Conservation (phyloP, 495 filamentous ascomycete genomes). For the Penicillium longicatenatum region DNA sequence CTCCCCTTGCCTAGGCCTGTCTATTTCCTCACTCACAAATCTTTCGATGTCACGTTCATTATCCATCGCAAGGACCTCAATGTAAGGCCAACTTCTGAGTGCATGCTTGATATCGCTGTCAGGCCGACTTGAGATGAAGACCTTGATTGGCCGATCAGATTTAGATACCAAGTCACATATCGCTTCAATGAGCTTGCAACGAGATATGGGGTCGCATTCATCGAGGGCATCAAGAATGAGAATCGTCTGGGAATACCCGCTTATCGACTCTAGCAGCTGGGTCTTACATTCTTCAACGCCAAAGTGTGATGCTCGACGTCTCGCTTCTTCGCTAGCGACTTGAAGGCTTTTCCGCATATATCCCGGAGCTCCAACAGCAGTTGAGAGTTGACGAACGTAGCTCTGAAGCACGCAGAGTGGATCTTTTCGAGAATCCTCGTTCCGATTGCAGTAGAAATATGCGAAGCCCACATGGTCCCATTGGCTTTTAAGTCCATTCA, state of each 20-base stretch:
- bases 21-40: slow-evolving; percentile 28
- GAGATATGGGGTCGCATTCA: slow-evolving; percentile 28
- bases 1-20: slow-evolving; percentile 17
- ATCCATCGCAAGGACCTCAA: slow-evolving; percentile 38
- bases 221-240: not conserved
- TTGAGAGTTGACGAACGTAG: not conserved
- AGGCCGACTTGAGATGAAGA: slow-evolving; percentile 49
- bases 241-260: not conserved
- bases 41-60: slow-evolving; percentile 33
- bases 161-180: no score
- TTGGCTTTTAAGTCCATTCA: not conserved
- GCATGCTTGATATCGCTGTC: slow-evolving; percentile 35
- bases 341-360: not conserved
- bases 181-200: slow-evolving; percentile 31
- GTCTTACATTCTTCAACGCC: not conserved
- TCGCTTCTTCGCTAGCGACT: not conserved
- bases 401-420: not conserved
- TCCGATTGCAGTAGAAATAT: not conserved
- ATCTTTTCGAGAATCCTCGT: not conserved
- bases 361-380: not conserved
- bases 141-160: slow-evolving; percentile 23
- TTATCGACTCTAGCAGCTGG: not conserved
- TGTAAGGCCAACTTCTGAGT: slow-evolving; percentile 27
- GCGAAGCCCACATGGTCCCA: not conserved
- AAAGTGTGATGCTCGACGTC: not conserved